Evolutionary conservation across 139 green algal genomes (phyloP), one percentile per base, ranked within the genome.

Genomic region (Micromonas commoda): DNA sequence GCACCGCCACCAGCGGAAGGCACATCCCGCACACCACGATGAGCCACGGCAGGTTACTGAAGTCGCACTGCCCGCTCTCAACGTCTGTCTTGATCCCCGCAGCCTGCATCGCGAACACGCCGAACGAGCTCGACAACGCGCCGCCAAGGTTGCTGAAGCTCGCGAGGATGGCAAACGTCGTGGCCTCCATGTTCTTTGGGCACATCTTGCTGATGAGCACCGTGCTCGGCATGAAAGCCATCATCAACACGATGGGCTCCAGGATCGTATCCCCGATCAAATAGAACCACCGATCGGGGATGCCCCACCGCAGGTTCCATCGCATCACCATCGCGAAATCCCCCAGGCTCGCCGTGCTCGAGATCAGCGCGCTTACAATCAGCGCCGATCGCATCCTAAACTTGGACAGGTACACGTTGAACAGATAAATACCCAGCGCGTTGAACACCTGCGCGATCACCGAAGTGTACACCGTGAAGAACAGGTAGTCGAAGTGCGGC

Each of bases 131-230:
- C 37, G 37, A 63, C 5, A 75, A 31, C 21, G 68, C 52, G 21
- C 68, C 37, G 23, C 68, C 68, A 21, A 75, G 38, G 29, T 75
- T 75, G 2, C 19, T 34, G 29, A 75, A 75, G 21, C 34, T 61
- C 37, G 68, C 68, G 26, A 75, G 29, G 53, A 75, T 75, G 34
- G 68, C 68, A 32, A 75, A 75, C 68, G 53, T 75, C 29, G 68
- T 75, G 37, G 68, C 21, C 34, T 75, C 68, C 38, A 75, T 63
- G 29, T 75, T 75, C 26, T 75, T 63, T 3, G 68, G 68, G 38
- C 68, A 75, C 68, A 75, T 61, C 29, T 75, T 75, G 20, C 37
- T 33, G 2, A 75, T 80, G 23, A 80, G 34, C 76, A 75, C 64
- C 64, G 64, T 76, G 4, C 32, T 64, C 61, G 64, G 63, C 76